Conservation (phyloP, 805 yeast genomes). For the Spencermartinsiella europaea region DNA sequence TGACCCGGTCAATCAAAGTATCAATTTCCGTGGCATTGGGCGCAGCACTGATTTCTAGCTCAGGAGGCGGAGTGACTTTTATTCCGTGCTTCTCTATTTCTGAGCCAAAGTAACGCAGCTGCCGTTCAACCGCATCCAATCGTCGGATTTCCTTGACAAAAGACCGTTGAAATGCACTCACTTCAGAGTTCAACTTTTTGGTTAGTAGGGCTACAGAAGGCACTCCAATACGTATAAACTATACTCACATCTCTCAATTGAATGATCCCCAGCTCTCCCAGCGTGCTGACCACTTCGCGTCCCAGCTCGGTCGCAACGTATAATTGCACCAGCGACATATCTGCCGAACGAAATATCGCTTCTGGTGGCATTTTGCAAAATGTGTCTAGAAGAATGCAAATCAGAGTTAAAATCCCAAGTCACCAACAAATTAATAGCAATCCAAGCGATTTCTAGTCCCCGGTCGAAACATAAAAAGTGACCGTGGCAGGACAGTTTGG, state of each 20-base stretch:
- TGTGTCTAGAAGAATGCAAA: too few relatives aligned
- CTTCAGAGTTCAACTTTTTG: conserved; percentile 55
- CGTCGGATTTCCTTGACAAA: conserved; percentile 82
- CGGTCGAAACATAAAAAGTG: not conserved
- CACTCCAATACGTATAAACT: too few relatives aligned
- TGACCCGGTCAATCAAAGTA: conserved; percentile 57
- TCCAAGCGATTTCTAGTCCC: too few relatives aligned
- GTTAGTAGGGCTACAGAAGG: not conserved
- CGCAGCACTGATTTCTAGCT: conserved; percentile 33
- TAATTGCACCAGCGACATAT: conserved; percentile 88
- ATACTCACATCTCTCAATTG: conserved; percentile 67
- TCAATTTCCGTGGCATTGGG: conserved; percentile 60
- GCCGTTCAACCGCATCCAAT: conserved; percentile 78
- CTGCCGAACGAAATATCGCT: conserved; percentile 66
- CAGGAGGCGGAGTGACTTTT: conserved; percentile 28
- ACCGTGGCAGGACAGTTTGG: not conserved
- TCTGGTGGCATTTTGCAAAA: not conserved
- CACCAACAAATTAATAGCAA: too few relatives aligned
- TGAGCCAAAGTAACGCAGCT: conserved; percentile 43
- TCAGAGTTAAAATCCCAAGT: not conserved
- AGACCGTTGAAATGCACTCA: conserved; percentile 78
- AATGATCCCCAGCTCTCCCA: conserved; percentile 78
- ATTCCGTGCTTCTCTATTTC: conserved; percentile 28
- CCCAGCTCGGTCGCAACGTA: conserved; percentile 86
- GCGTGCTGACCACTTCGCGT: conserved; percentile 71